These are phyloP conservation scores for Fusarium robinianum DNA, from an alignment of 2,329 filamentous ascomycete species.

Conservation along the genomic window DNA sequence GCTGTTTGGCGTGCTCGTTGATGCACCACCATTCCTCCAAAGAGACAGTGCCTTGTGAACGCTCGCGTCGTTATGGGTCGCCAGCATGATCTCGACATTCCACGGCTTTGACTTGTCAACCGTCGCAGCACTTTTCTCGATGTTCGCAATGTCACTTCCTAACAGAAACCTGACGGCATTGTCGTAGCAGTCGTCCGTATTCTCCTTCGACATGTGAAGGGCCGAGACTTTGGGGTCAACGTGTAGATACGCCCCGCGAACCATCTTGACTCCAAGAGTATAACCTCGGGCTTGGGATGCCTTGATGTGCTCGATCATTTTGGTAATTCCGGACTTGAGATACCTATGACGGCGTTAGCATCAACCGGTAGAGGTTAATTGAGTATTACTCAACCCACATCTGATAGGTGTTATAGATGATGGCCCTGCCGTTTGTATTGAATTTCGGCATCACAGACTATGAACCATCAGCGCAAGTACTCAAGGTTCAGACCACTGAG, in stretches of 20 bases:
- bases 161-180: slow-evolving; percentile 9
- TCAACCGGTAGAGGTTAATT: too few relatives aligned
- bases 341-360: slow-evolving; percentile 3
- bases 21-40: slow-evolving; percentile 1
- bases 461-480: background rate
- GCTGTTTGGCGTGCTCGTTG: background rate
- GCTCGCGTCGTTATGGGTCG: slow-evolving; percentile 9
- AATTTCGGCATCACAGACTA: slow-evolving; percentile 10
- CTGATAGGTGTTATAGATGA: slow-evolving; percentile 17
- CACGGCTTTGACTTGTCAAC: background rate
- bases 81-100: slow-evolving; percentile 13
- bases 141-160: background rate
- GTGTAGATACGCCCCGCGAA: slow-evolving; percentile 9
- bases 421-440: slow-evolving; percentile 1
- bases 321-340: slow-evolving; percentile 6
- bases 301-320: slow-evolving; percentile 9
- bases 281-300: slow-evolving; percentile 4
- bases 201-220: slow-evolving; percentile 3
- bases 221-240: slow-evolving; percentile 1
- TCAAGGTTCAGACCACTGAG: background rate
- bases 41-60: slow-evolving; percentile 6
- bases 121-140: background rate
- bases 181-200: slow-evolving; percentile 10
- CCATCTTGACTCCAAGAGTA: slow-evolving; percentile 11
- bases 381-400: background rate